phyloP scores from a whole-genome alignment of 352 stramenopile genomes.

The Globisporangium megalacanthum region DNA sequence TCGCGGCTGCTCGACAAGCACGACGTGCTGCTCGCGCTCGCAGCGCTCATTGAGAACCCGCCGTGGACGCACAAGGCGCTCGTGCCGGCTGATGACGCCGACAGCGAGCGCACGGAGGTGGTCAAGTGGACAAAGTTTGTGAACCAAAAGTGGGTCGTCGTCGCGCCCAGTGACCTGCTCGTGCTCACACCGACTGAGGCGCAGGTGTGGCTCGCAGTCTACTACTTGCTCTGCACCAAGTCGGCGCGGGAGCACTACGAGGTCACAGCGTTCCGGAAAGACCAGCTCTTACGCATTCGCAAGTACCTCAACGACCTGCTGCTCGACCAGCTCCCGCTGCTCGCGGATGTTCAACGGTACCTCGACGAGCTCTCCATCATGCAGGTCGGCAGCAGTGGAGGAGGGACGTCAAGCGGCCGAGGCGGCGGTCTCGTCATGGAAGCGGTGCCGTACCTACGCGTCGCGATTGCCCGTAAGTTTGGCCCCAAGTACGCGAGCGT shows the following conservation, averaged over 20 bases:
- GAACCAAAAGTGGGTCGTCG: conserved; percentile 88
- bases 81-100: not conserved
- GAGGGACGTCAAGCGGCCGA: conserved; percentile 13
- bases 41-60: conserved; percentile 93
- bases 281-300: conserved; percentile 88
- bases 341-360: conserved; percentile 91
- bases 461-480: conserved; percentile 44
- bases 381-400: conserved; percentile 41
- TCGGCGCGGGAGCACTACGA: conserved; percentile 92
- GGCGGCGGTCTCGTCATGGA: conserved; percentile 70
- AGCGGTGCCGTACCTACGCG: conserved; percentile 60
- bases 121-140: conserved; percentile 91
- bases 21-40: conserved; percentile 90
- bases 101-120: not conserved
- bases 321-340: conserved; percentile 94
- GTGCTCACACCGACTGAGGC: conserved; percentile 91
- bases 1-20: conserved; percentile 95
- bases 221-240: conserved; percentile 91
- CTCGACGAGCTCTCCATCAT: conserved; percentile 95
- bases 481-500: conserved; percentile 30
- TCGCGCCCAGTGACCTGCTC: conserved; percentile 86
- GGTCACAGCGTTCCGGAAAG: conserved; percentile 92
- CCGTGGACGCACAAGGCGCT: conserved; percentile 90
- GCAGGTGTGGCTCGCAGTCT: conserved; percentile 93
- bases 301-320: conserved; percentile 95